Evolutionary conservation across 306 rosid species (phyloP).

Genomic region (Leucaena leucocephala): DNA sequence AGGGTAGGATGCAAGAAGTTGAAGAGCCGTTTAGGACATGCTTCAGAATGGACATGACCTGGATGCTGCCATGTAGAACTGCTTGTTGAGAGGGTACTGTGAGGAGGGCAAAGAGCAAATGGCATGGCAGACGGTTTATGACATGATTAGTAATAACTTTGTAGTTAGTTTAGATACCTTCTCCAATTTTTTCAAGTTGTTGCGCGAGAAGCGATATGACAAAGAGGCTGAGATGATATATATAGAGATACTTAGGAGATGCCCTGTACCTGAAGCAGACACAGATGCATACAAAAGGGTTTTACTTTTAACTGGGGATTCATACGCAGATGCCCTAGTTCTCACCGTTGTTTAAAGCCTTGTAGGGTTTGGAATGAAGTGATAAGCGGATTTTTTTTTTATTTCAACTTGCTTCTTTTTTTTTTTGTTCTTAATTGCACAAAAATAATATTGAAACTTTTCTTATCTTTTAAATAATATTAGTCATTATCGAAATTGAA

Average conservation of each 20-base stretch:
- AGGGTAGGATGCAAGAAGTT: constrained; percentile 46
- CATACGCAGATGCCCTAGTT: neutral
- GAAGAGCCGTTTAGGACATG: constrained; percentile 54
- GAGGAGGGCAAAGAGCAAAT: constrained; percentile 41
- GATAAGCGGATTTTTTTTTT: too few species aligned
- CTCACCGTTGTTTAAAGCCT: too few species aligned
- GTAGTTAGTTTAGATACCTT: constrained; percentile 47
- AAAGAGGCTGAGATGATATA: constrained; percentile 41
- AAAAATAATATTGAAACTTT: too few species aligned
- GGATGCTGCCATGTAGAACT: constrained; percentile 43
- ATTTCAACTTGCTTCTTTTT: too few species aligned
- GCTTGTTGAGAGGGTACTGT: constrained; percentile 49
- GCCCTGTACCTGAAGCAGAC: constrained; percentile 32
- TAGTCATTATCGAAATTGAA: too few species aligned
- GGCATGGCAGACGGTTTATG: constrained; percentile 45
- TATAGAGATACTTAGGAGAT: constrained; percentile 43
- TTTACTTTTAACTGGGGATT: constrained; percentile 1
- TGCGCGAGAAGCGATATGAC: constrained; percentile 38
- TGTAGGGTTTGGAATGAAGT: too few species aligned
- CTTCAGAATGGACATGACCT: constrained; percentile 46
- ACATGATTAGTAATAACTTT: constrained; percentile 37
- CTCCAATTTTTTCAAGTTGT: constrained; percentile 36
- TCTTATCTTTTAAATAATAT: too few species aligned
- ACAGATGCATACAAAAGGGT: constrained; percentile 36
- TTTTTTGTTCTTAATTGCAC: too few species aligned